These are phyloP conservation scores for Mycena galericulata DNA, from an alignment of 768 basidiomycete species.

Conservation along the genomic window DNA sequence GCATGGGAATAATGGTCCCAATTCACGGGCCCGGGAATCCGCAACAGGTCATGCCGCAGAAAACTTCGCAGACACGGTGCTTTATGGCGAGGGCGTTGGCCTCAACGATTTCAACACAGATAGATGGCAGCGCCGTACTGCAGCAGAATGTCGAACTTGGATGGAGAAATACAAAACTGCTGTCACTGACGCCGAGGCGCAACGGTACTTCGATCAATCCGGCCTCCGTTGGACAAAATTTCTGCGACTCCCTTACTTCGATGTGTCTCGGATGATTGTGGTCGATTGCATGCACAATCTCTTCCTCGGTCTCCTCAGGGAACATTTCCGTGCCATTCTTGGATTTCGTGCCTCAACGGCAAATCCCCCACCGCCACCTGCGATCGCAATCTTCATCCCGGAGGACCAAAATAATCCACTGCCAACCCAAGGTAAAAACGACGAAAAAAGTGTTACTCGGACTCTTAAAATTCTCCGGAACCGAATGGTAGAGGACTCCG, in stretches of 20 bases:
- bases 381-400: not conserved
- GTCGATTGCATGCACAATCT: conserved; percentile 18
- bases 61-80: too few species aligned
- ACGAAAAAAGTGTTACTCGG: not conserved
- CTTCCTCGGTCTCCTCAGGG: too few species aligned
- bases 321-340: conserved; percentile 4
- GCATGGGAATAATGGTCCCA: too few species aligned
- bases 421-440: not conserved
- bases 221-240: conserved; percentile 7
- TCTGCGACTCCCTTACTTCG: conserved; percentile 7
- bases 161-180: not conserved
- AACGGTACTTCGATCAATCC: not conserved
- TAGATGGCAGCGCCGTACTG: not conserved
- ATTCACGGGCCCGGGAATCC: too few species aligned
- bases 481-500: not conserved
- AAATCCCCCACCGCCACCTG: not conserved
- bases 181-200: not conserved
- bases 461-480: not conserved
- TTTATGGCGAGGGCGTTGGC: too few species aligned
- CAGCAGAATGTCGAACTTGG: not conserved
- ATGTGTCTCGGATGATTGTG: not conserved
- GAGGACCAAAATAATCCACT: not conserved
- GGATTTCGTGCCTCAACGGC: not conserved
- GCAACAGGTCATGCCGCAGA: too few species aligned
- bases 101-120: not conserved